phyloP scores from a whole-genome alignment of 352 stramenopile genomes.

The Phytophthora hibernalis region DNA sequence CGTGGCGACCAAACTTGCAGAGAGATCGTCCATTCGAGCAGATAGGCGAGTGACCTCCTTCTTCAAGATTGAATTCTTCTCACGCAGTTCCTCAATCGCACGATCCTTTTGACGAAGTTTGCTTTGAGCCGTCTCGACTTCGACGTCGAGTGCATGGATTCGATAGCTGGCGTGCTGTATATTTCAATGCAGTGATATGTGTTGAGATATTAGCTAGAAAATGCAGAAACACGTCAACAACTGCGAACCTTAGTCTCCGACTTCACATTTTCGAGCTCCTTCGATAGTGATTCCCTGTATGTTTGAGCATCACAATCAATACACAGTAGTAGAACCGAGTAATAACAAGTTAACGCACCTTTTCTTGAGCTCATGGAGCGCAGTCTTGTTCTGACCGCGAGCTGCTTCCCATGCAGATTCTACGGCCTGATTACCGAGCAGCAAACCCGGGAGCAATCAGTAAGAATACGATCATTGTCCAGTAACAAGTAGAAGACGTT shows the following conservation, averaged over 20 bases:
- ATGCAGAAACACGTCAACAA: not conserved
- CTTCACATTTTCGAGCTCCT: constrained; percentile 73
- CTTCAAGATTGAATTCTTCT: constrained; percentile 66
- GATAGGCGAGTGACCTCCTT: constrained; percentile 69
- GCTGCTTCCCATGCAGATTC: constrained; percentile 82
- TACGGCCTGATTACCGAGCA: constrained; percentile 48
- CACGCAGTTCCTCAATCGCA: constrained; percentile 71
- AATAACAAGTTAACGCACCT: constrained; percentile 39
- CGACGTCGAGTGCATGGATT: constrained; percentile 77
- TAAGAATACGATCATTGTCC: not conserved
- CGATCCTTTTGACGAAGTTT: constrained; percentile 82
- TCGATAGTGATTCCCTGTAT: constrained; percentile 62
- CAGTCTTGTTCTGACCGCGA: constrained; percentile 81
- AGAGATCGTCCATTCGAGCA: constrained; percentile 55
- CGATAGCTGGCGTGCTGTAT: constrained; percentile 70
- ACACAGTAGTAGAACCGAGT: not conserved
- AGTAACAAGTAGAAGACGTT: not conserved
- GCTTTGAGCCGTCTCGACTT: constrained; percentile 77
- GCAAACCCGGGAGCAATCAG: not conserved
- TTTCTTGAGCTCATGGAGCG: constrained; percentile 83
- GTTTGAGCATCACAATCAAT: not conserved
- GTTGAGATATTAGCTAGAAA: not conserved
- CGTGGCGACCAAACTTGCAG: constrained; percentile 53
- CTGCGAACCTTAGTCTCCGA: constrained; percentile 62
- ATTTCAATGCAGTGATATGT: not conserved